Base-by-base conservation (phyloP, 2,329 filamentous ascomycete genomes). In the Keithomyces neogunnii region DNA sequence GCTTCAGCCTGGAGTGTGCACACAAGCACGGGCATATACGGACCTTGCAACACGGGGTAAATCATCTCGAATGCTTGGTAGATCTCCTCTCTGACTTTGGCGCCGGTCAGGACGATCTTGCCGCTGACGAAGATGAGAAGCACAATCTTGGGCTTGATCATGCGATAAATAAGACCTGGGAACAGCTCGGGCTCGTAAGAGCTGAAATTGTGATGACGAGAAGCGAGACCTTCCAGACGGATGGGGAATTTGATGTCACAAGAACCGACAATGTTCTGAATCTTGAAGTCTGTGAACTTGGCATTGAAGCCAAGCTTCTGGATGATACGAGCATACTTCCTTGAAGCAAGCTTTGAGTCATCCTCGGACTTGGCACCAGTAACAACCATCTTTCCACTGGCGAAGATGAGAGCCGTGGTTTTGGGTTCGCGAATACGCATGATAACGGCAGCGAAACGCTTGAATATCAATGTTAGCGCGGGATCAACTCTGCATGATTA, bases 161-260 rank as follows among this genome's bases (percentile, higher is more conserved):
- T 99, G 69, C 93, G 90, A 75, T 99, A 99, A 74, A 99, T 99
- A 49, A 99, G 85, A 82, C 93, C 93, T 65, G 93, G 93, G 81
- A 97, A 99, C 69, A 99, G 72, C 69, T 99, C 93, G 60, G 93
- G 93, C 72, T 99, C 93, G 72, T 99, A 99, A 52, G 91, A 96
- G 73, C 89, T 95, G 83, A 97, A 99, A 75, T 96, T 96, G 79
- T 97, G 92, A 80, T 99, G 93, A 73, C 91, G 89, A 60, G 87
- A 93, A 13, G 93, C 93, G 67, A 99, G 77, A 73, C 93, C 93
- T 70, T 97, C 93, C 53, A 99, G 80, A 60, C 93, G 89, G 62
- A 99, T 96, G 50, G 93, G 93, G 75, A 99, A 99, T 79, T 96
- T 96, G 80, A 99, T 96, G 68, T 99, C 93, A 71, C 92, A 97